Evolutionary conservation across 2,329 filamentous ascomycete genomes (phyloP).

Genomic region (Moelleriella libera): DNA sequence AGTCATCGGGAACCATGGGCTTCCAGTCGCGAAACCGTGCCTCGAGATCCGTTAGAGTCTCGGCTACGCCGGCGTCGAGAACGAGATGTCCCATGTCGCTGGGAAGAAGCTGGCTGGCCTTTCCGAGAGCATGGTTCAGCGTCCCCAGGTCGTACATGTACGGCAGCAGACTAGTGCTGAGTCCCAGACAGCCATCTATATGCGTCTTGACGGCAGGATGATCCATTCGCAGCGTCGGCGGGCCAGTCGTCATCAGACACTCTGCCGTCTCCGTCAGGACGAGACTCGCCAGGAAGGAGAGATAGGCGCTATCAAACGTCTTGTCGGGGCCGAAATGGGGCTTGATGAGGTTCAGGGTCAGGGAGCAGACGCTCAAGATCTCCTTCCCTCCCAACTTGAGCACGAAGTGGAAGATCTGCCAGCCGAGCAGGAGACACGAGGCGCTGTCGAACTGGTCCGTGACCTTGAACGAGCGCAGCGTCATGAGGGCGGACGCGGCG

Average conservation of each 20-base stretch:
- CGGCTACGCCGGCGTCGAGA: background rate
- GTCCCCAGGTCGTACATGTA: conserved; percentile 11
- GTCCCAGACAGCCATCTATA: conserved; percentile 13
- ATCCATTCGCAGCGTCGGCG: conserved; percentile 10
- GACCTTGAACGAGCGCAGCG: conserved; percentile 6
- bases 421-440: conserved; percentile 9
- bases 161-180: conserved; percentile 11
- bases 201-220: conserved; percentile 2
- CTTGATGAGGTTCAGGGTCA: conserved; percentile 9
- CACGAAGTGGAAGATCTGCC: conserved; percentile 8
- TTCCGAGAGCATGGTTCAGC: conserved; percentile 8
- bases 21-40: conserved; percentile 7
- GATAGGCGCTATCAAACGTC: background rate
- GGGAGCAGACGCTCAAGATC: conserved; percentile 6
- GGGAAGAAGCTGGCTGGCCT: background rate
- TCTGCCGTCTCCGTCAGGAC: conserved; percentile 10
- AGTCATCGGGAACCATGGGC: conserved; percentile 9
- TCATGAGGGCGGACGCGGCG: conserved; percentile 8
- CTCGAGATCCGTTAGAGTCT: conserved; percentile 6
- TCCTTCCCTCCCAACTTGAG: conserved; percentile 5
- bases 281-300: conserved; percentile 8
- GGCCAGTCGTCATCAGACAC: conserved; percentile 9
- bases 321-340: conserved; percentile 5
- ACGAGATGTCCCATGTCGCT: background rate
- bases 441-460: conserved; percentile 4